Evolutionary conservation across 345 rosid genomes (phyloP), one percentile per base, ranked within the genome.

Genomic region (Hypericum androsaemum): DNA sequence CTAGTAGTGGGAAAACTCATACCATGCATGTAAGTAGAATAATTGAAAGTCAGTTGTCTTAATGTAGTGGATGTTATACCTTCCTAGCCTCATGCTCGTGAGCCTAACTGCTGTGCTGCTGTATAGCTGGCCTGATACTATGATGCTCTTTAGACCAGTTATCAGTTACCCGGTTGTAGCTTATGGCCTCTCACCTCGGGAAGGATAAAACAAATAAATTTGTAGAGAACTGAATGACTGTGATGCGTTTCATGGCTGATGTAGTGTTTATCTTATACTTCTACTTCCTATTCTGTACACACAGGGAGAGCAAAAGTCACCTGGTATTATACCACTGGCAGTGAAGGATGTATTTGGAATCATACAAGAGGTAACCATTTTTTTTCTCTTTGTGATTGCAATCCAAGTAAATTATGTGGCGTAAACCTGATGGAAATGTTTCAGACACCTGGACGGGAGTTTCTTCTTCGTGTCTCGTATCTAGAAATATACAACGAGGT

Each of bases 291-390:
- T 43, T 50, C 59, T 61, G 32, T 54, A 57, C 72, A n/a, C 40
- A 50, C 48, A 90, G 98, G 98, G 98, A 47, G 98, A 86, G 74
- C 98, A 90, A 65, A 86, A 84, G 74, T 90, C 90, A 70, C 98
- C 98, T 49, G 96, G 98, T 60, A 65, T 86, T 12, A 84, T 90
- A 61, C 98, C 96, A 1, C 53, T 90, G 78, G 92, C 98, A 0
- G 82, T 90, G 65, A 87, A 90, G 73, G 96, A 90, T 64, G 98
- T 82, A 5, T 90, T 86, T 74, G 81, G 89, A 65, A 84, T 88
- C 62, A 90, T 90, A 65, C 98, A 90, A 75, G 96, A 90, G 92
- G 96, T 90, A 70, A 50, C 44, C 17, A 37, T 56, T 41, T 12
- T 53, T 48, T 50, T 39, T 47, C 9, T 37, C 11, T 39, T 46